Evolutionary conservation across 148 eudicot genomes (phyloP).

Genomic region (Nepenthes gracilis): DNA sequence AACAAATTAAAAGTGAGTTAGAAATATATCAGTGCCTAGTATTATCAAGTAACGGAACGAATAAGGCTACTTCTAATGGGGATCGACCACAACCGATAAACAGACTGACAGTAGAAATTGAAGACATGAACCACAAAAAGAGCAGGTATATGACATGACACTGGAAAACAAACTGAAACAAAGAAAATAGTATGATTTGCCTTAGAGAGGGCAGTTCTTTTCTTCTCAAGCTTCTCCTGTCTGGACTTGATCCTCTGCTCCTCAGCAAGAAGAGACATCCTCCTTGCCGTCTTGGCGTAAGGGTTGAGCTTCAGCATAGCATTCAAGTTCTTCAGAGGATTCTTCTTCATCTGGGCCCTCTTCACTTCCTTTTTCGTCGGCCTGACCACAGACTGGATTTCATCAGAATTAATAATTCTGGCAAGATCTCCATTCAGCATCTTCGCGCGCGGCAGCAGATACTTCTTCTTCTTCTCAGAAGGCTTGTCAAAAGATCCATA

Average conservation of each 20-base stretch:
- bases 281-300: constrained; percentile 62
- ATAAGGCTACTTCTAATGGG: neutral
- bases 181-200: constrained; percentile 14
- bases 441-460: constrained; percentile 58
- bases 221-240: constrained; percentile 58
- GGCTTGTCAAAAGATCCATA: constrained; percentile 65
- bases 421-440: constrained; percentile 75
- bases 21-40: too few species aligned
- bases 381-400: constrained; percentile 71
- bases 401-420: constrained; percentile 72
- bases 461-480: constrained; percentile 62
- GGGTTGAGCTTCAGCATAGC: constrained; percentile 65
- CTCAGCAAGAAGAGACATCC: constrained; percentile 71
- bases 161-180: neutral
- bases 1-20: too few species aligned
- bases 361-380: constrained; percentile 69
- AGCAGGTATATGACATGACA: neutral
- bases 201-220: constrained; percentile 57
- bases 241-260: constrained; percentile 47
- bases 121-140: neutral
- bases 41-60: neutral
- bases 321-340: constrained; percentile 73
- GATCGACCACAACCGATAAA: neutral
- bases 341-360: constrained; percentile 77
- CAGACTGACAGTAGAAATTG: neutral